Conservation (phyloP, 2,329 filamentous ascomycete species). For the Colletotrichum ledebouriae region DNA sequence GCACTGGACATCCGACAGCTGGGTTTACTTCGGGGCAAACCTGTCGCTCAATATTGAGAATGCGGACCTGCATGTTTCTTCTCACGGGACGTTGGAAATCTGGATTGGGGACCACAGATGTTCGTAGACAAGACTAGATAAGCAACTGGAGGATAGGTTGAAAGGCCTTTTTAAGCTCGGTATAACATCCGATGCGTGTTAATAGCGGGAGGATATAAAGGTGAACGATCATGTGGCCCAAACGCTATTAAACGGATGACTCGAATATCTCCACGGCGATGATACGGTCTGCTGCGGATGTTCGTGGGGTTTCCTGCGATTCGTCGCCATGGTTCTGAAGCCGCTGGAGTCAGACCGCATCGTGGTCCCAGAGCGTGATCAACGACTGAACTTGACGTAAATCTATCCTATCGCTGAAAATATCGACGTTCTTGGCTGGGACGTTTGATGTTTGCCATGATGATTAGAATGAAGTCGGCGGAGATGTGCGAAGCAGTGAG, state of each 20-base stretch:
- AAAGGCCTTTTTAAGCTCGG: background rate
- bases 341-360: background rate
- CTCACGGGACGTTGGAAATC: constrained; percentile 17
- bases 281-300: background rate
- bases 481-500: too few species aligned
- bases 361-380: too few species aligned
- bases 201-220: background rate
- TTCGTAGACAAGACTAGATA: background rate
- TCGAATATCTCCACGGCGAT: background rate
- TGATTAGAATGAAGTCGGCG: too few species aligned
- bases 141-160: too few species aligned
- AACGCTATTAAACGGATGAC: background rate
- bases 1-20: background rate
- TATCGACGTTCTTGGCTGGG: too few species aligned
- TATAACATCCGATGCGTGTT: constrained; percentile 17
- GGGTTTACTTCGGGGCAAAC: background rate
- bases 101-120: background rate
- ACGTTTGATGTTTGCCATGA: too few species aligned
- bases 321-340: background rate
- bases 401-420: too few species aligned
- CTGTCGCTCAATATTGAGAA: background rate
- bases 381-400: too few species aligned
- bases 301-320: background rate
- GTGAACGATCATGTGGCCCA: constrained; percentile 13
- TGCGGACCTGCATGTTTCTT: constrained; percentile 20